Conservation (phyloP, 768 basidiomycete genomes). For the Leccinum rimulosum region DNA sequence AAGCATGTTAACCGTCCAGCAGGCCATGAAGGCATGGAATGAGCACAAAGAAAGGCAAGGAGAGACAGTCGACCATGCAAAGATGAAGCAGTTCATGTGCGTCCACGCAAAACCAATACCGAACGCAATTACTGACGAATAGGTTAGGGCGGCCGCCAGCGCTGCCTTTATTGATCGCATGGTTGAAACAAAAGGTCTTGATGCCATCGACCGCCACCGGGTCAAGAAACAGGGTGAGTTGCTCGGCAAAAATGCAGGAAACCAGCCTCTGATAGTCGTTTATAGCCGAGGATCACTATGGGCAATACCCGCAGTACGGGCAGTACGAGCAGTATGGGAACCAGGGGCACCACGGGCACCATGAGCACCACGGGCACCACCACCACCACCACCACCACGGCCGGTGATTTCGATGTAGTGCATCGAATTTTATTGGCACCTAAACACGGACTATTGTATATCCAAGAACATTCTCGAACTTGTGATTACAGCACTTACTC, state of each 20-base stretch:
- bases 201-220: conserved; percentile 43
- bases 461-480: too few relatives aligned
- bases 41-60: conserved; percentile 51
- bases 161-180: conserved; percentile 53
- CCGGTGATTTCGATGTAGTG: too few relatives aligned
- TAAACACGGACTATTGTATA: too few relatives aligned
- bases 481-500: too few relatives aligned
- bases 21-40: conserved; percentile 67
- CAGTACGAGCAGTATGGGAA: background rate
- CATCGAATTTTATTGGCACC: too few relatives aligned
- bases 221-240: conserved; percentile 39
- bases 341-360: background rate
- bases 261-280: background rate
- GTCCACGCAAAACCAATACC: conserved; percentile 31
- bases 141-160: conserved; percentile 48
- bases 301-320: too few relatives aligned
- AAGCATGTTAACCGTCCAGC: background rate
- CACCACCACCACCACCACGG: too few relatives aligned
- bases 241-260: too few relatives aligned
- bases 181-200: conserved; percentile 59
- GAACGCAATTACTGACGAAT: background rate
- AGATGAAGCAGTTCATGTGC: conserved; percentile 50
- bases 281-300: conserved; percentile 10
- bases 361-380: background rate
- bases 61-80: conserved; percentile 44